A percentile compares a stretch with the other conserved stretches of the same genome.
Conservation (phyloP, 306 rosid genomes). For the Vigna mungo region DNA sequence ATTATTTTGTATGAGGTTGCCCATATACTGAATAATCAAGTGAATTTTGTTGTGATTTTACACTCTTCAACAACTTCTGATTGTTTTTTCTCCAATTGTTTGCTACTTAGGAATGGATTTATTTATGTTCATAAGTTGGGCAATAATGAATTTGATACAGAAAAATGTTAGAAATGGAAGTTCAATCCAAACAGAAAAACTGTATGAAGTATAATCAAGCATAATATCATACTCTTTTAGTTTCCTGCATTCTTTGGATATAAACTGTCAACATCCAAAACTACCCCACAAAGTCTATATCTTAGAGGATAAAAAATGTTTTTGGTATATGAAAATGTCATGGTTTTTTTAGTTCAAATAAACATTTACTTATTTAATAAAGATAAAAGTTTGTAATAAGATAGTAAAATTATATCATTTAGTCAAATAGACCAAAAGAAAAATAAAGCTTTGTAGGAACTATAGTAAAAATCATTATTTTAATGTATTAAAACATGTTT, state of each 20-base stretch:
- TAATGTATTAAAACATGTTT: too few species aligned
- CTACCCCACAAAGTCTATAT: neutral
- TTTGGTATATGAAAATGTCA: too few species aligned
- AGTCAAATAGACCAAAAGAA: too few species aligned
- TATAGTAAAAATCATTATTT: too few species aligned
- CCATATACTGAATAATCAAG: constrained; percentile 39
- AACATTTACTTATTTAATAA: too few species aligned
- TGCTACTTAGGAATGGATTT: neutral
- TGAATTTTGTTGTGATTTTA: constrained; percentile 38
- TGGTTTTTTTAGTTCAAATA: too few species aligned
- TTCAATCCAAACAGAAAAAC: neutral
- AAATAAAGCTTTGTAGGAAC: too few species aligned
- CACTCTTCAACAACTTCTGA: constrained; percentile 25
- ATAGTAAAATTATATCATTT: too few species aligned
- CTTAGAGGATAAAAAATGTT: neutral
- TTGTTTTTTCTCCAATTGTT: constrained; percentile 22
- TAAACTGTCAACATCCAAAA: neutral
- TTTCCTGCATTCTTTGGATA: neutral
- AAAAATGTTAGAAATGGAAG: neutral
- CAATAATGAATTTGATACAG: neutral
- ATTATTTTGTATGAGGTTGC: constrained; percentile 37
- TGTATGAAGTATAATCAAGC: constrained; percentile 11
- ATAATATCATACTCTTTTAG: neutral
- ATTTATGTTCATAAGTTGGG: too few species aligned
- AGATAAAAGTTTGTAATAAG: too few species aligned